Percentiles rank a stretch among this genome's conserved stretches.
These are phyloP conservation scores for Monosporascus sp. DNA, from an alignment of 2,329 filamentous ascomycete genomes.

Conservation along the genomic window DNA sequence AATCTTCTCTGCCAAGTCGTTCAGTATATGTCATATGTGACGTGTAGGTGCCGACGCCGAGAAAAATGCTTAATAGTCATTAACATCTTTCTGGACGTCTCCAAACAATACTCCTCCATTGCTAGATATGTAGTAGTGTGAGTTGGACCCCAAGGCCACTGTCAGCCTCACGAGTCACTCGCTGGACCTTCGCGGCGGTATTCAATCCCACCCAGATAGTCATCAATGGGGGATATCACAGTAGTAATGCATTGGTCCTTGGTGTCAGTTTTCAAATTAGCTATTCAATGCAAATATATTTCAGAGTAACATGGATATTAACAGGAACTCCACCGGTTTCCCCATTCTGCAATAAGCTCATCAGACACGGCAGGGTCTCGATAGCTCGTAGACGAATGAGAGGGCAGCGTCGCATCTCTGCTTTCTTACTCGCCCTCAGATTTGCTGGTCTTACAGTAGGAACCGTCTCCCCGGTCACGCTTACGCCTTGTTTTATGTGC, in stretches of 20 bases:
- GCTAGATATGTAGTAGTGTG: background rate
- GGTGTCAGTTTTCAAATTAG: no score
- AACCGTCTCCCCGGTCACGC: slow-evolving; percentile 14
- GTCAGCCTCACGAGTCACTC: background rate
- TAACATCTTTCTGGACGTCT: no score
- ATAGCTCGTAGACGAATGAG: slow-evolving; percentile 11
- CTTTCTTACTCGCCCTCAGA: slow-evolving; percentile 13
- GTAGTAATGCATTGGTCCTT: no score
- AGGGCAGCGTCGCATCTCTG: slow-evolving; percentile 4
- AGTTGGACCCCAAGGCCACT: background rate
- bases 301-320: background rate
- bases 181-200: background rate
- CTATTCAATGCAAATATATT: no score
- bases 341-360: slow-evolving; percentile 15
- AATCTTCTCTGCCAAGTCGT: background rate
- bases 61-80: background rate
- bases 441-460: background rate
- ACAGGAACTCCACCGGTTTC: slow-evolving; percentile 12
- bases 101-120: no score
- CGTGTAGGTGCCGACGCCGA: background rate
- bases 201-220: background rate
- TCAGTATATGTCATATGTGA: background rate
- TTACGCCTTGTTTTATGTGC: slow-evolving; percentile 18
- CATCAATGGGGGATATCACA: background rate
- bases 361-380: slow-evolving; percentile 3